Base-by-base conservation (phyloP, 129 eudicot genomes). In the Saussurea involucrata region DNA sequence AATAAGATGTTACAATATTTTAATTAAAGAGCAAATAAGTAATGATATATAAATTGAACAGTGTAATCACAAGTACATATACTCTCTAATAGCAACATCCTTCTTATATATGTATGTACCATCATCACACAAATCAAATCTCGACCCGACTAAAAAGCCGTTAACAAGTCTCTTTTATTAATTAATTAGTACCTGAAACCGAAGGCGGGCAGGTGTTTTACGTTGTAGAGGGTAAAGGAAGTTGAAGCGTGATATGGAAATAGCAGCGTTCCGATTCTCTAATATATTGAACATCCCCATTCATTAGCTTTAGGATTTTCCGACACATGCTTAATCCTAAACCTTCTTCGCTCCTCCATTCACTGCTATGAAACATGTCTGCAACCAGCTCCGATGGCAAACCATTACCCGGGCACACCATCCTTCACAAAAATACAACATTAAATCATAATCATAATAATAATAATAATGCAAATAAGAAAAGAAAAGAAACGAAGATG, bases 341-440 rank as follows among this genome's bases (percentile, higher is more conserved):
- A 75, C 99, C 97, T 92, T 95, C 94, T 40, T 90, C 90, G 9
- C 87, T 88, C 36, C 34, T 86, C 99, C 96, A 92, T 76, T 79
- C 84, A 60, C 87, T 89, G 87, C 88, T 86, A 66, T 88, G 88
- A 76, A 95, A 92, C 96, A 91, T 91, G 84, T 95, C 99, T 60
- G 87, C 96, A 76, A 95, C 86, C 49, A 95, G 76, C 71, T 92
- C 96, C 0, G 91, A 86, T 32, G 97, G 96, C 74, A 92, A 89
- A 53, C 99, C 98, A 24, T 89, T 89, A 31, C 99, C 99, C 0
- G 97, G 97, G 84, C 92, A 89, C 31, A 82, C 87, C 78, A 95
- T 87, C 93, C 99, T 95, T 24, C 75, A 80, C 44, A 44, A 49
- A 25, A 44, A 31, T 27, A 63, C 13, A 36, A 76, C 11, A 12